These are phyloP conservation scores for Aechmea fasciata DNA, from an alignment of 176 grass and related monocot genomes.

Conservation along the genomic window DNA sequence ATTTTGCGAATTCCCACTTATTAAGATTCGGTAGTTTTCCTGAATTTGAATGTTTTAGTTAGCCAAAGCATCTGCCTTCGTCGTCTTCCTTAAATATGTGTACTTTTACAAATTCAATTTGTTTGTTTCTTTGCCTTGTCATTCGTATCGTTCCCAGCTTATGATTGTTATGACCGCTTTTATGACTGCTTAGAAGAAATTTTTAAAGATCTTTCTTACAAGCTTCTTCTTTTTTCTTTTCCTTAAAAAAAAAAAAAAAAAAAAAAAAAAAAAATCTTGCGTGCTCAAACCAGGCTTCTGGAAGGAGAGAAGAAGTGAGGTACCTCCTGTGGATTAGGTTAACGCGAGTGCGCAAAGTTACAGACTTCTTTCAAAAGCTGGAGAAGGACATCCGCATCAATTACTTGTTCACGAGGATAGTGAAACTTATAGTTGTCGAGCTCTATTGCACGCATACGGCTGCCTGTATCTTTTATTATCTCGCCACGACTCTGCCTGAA, in stretches of 20 bases:
- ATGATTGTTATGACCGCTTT: no score
- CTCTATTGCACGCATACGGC: conserved; percentile 91
- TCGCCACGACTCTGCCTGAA: conserved; percentile 78
- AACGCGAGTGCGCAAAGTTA: conserved; percentile 51
- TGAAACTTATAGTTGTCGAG: conserved; percentile 94
- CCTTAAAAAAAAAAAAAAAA: no score
- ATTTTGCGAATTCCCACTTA: no score
- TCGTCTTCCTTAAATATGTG: no score
- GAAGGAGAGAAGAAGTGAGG: conserved; percentile 75
- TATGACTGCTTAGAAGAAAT: no score
- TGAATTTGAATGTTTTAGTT: no score
- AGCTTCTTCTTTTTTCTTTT: background rate
- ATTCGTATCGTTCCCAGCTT: no score
- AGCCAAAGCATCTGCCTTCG: no score
- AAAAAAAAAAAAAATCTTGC: background rate
- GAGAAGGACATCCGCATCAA: conserved; percentile 97
- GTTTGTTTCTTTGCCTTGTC: background rate
- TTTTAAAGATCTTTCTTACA: background rate
- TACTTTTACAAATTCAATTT: background rate
- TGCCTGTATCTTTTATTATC: conserved; percentile 94
- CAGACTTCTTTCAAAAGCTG: conserved; percentile 52
- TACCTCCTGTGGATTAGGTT: conserved; percentile 90
- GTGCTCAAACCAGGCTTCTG: conserved; percentile 40
- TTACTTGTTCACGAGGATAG: conserved; percentile 94
- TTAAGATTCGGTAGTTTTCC: no score